Base-by-base conservation (phyloP, 1,139 yeast species). In the Magnusiomyces paraingens region DNA sequence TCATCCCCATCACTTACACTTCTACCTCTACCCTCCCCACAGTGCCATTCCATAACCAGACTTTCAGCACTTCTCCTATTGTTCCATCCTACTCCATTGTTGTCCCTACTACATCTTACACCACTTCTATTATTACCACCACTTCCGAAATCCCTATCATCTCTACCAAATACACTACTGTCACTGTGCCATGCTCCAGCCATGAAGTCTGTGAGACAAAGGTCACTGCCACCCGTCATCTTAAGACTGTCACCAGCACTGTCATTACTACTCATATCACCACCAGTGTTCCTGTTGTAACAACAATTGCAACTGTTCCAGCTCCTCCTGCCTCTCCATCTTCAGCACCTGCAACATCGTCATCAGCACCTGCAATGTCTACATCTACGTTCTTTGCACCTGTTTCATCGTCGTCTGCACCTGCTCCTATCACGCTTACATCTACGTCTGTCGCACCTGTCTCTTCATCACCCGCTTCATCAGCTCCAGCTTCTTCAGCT, bases 1-100 rank as follows among this genome's bases (percentile, higher is more conserved):
- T 49, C 32, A 39, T 48, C 39, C 47, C 54, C 12, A 41, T 26
- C n/a, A 42, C 51, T 20, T 21, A 17, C 32, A 46, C 40, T 36
- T 36, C 40, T 14, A 36, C 40, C 4, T 14, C 40, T 12, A 36
- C 40, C 17, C 40, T 36, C 5, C 40, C 40, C 12, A n/a, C 40
- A 11, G 8, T n/a, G n/a, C 40, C 40, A 36, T 36, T 36, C 40
- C 5, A 36, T 36, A 36, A 36, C 40, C 40, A 36, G 3, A 36
- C 40, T 6, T 14, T 3, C 40, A 14, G 17, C n/a, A 20, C 29
- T n/a, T 12, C 39, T 3, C 6, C 11, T n/a, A 8, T 26, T 26
- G 22, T 36, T 18, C 26, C 40, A 3, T 18, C 40, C 6, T 38
- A 20, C 29, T 17, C 40, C 3, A 42, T 21, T 12, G 32, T 21